Evolutionary conservation across 2,329 filamentous ascomycete species (phyloP).

Genomic region (Thielaviopsis punctulata): DNA sequence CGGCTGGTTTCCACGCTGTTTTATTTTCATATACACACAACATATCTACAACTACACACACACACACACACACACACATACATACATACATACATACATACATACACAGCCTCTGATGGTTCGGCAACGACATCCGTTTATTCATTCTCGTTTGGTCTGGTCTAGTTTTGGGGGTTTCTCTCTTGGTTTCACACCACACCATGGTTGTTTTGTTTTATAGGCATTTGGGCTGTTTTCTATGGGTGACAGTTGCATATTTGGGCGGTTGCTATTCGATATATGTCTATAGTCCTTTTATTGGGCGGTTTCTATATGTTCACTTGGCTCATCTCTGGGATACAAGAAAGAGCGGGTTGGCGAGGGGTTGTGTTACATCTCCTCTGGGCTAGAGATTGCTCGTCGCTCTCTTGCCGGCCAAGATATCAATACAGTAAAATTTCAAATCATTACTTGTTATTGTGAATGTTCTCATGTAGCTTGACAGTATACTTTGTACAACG

Average conservation of each 20-base stretch:
- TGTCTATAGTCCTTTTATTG: not conserved
- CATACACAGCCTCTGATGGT: not conserved
- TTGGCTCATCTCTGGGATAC: not conserved
- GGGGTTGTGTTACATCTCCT: not conserved
- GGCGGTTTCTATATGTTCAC: not conserved
- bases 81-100: no score
- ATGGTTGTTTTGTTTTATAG: not conserved
- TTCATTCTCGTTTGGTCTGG: not conserved
- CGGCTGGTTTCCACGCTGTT: not conserved
- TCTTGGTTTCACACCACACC: no score
- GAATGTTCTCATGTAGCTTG: no score
- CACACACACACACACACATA: no score
- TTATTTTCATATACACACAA: no score
- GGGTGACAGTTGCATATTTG: not conserved
- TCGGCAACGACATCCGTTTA: not conserved
- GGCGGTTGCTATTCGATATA: no score
- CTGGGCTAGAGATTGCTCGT: not conserved
- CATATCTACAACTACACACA: not conserved
- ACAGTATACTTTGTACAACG: no score
- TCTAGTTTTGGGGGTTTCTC: not conserved
- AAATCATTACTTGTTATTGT: not conserved
- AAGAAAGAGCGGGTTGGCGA: not conserved
- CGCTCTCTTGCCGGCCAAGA: not conserved
- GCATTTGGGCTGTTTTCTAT: not conserved
- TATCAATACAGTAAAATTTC: not conserved